Evolutionary conservation across 2,329 filamentous ascomycete genomes (phyloP).

Genomic region (Aspergillus melleus): DNA sequence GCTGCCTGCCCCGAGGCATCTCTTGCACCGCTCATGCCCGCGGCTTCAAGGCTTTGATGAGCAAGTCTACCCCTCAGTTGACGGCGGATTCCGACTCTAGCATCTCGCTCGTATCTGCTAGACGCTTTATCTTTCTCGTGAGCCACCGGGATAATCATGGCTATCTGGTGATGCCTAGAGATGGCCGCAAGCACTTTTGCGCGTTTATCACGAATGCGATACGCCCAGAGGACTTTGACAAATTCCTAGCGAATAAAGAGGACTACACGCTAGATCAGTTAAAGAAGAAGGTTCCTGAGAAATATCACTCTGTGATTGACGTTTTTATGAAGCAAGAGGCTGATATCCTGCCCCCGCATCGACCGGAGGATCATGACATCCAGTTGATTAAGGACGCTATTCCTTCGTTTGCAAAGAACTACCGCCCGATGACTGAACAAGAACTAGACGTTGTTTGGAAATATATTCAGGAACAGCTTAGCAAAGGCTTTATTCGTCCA

Average conservation of each 20-base stretch:
- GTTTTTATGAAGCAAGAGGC: neutral
- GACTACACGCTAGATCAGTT: neutral
- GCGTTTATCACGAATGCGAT: neutral
- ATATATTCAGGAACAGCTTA: neutral
- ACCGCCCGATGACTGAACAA: neutral
- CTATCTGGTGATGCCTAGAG: neutral
- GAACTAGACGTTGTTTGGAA: neutral
- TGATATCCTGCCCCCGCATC: neutral
- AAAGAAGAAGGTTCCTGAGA: neutral
- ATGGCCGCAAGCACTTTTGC: neutral
- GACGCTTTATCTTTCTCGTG: neutral
- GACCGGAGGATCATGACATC: neutral
- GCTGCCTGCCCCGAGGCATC: neutral
- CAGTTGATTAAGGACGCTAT: neutral
- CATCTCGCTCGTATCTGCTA: neutral
- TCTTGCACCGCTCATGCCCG: too few relatives aligned
- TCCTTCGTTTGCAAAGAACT: neutral
- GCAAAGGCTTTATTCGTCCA: neutral
- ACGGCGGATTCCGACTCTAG: too few relatives aligned
- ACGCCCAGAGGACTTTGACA: neutral
- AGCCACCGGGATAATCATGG: neutral
- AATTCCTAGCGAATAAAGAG: neutral
- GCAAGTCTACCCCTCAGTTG: too few relatives aligned
- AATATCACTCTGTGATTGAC: neutral
- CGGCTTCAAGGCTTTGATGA: too few relatives aligned